Evolutionary conservation across 1,284 basidiomycete species (phyloP).

Genomic region (Moesziomyces globuligerus): DNA sequence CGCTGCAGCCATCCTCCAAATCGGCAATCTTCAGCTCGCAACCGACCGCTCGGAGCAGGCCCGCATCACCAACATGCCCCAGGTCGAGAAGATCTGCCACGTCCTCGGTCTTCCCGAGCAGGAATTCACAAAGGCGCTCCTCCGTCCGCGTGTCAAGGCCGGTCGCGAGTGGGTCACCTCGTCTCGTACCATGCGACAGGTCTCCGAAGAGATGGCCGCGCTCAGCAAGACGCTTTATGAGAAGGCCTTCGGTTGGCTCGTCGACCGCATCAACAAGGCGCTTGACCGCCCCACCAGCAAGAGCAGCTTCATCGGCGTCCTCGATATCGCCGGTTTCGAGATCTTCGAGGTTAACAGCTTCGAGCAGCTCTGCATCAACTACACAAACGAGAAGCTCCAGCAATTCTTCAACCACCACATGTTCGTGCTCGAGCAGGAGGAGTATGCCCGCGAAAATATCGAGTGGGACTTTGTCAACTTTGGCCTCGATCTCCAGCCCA

Average conservation of each 20-base stretch:
- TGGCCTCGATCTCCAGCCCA: slow-evolving; percentile 95
- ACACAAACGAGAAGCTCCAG: slow-evolving; percentile 77
- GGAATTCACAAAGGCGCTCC: slow-evolving; percentile 82
- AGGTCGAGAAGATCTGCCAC: slow-evolving; percentile 85
- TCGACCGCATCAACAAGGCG: slow-evolving; percentile 93
- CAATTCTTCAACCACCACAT: slow-evolving; percentile 88
- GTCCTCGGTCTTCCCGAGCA: slow-evolving; percentile 88
- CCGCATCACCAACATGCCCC: slow-evolving; percentile 72
- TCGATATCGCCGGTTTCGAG: slow-evolving; percentile 99
- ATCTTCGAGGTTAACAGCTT: slow-evolving; percentile 78
- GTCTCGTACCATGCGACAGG: slow-evolving; percentile 89
- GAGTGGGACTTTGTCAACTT: slow-evolving; percentile 99
- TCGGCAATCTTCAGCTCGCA: slow-evolving; percentile 89
- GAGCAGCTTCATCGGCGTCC: slow-evolving; percentile 95
- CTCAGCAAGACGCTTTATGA: slow-evolving; percentile 97
- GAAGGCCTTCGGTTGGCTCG: slow-evolving; percentile 91
- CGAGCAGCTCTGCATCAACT: slow-evolving; percentile 98
- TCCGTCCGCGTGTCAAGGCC: slow-evolving; percentile 80
- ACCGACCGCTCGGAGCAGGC: slow-evolving; percentile 88
- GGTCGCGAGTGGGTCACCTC: slow-evolving; percentile 98
- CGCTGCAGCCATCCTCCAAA: slow-evolving; percentile 90
- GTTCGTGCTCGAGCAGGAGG: slow-evolving; percentile 99
- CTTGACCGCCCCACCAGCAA: slow-evolving; percentile 89
- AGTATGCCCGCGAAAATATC: slow-evolving; percentile 95
- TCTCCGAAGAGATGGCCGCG: slow-evolving; percentile 88